These are phyloP conservation scores for Sporobolomyces pararoseus DNA, from an alignment of 768 basidiomycete species.

Conservation along the genomic window DNA sequence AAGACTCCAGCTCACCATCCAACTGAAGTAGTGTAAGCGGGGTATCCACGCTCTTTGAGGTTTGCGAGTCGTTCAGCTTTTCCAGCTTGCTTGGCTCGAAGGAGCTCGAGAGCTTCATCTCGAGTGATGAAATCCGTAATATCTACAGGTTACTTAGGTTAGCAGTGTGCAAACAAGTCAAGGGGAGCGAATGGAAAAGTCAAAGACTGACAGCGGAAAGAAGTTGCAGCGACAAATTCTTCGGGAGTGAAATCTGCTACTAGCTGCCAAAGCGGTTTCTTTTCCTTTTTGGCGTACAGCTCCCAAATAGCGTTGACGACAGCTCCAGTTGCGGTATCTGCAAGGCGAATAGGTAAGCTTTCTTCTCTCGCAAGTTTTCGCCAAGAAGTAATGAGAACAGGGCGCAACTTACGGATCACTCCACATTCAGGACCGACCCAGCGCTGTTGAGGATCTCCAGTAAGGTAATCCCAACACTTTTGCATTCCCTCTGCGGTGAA, in stretches of 20 bases:
- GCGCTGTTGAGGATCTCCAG: conserved; percentile 81
- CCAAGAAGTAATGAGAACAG: not conserved
- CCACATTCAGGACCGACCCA: conserved; percentile 95
- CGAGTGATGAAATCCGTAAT: conserved; percentile 89
- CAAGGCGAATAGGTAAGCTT: too few species aligned
- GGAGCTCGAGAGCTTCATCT: conserved; percentile 78
- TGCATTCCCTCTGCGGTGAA: conserved; percentile 76
- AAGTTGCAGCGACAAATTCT: conserved; percentile 45
- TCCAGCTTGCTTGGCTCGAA: conserved; percentile 68
- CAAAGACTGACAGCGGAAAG: conserved; percentile 10
- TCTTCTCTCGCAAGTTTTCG: too few species aligned
- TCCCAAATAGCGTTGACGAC: conserved; percentile 95
- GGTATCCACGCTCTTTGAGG: conserved; percentile 53
- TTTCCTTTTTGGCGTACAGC: conserved; percentile 70
- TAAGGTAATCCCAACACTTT: conserved; percentile 78
- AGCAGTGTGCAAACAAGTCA: conserved; percentile 51
- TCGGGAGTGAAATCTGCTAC: conserved; percentile 75
- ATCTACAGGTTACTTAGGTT: too few species aligned
- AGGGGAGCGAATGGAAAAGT: too few species aligned
- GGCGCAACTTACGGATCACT: conserved; percentile 59
- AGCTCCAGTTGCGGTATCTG: conserved; percentile 27
- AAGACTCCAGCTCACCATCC: conserved; percentile 20
- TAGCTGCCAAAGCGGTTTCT: conserved; percentile 90
- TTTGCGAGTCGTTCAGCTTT: conserved; percentile 74
- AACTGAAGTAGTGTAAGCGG: conserved; percentile 44